phyloP scores from a whole-genome alignment of 2,329 filamentous ascomycete species.

The Allantophomopsis lycopodina region DNA sequence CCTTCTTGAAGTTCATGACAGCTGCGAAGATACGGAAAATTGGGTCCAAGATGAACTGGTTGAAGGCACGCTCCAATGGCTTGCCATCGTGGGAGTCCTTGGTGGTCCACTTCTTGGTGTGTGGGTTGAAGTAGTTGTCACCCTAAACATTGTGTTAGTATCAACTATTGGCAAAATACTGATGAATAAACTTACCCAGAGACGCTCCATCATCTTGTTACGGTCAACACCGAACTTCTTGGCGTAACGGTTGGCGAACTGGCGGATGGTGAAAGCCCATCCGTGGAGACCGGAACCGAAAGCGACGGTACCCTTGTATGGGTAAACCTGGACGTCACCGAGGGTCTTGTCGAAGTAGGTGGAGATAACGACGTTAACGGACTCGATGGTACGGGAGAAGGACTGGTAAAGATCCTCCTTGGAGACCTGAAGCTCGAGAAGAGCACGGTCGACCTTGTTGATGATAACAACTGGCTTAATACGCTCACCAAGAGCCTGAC shows the following conservation, averaged over 20 bases:
- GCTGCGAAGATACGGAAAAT: conserved; percentile 98
- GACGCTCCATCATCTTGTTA: conserved; percentile 99
- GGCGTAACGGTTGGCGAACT: conserved; percentile 90
- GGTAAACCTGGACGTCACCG: conserved; percentile 97
- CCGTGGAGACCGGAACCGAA: conserved; percentile 99
- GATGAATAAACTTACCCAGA: conserved; percentile 51
- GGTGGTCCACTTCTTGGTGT: conserved; percentile 99
- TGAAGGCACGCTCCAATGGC: conserved; percentile 94
- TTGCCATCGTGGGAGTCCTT: conserved; percentile 71
- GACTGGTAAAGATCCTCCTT: conserved; percentile 99
- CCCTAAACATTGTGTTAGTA: conserved; percentile 34
- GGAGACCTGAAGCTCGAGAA: conserved; percentile 94
- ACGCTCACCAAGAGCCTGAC: conserved; percentile 98
- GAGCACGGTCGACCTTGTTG: conserved; percentile 99
- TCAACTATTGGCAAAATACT: conserved; percentile 19
- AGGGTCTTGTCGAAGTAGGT: conserved; percentile 96
- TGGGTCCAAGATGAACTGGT: conserved; percentile 98
- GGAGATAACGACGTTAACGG: conserved; percentile 98
- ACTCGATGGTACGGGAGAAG: conserved; percentile 99
- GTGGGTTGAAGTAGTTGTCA: conserved; percentile 99
- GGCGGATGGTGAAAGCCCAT: conserved; percentile 98
- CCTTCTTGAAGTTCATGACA: conserved; percentile 98
- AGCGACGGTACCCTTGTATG: conserved; percentile 91
- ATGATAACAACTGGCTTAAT: conserved; percentile 99
- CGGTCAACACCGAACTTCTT: conserved; percentile 99